Base-by-base conservation (phyloP, 2,329 filamentous ascomycete genomes). In the Emmonsia crescens region DNA sequence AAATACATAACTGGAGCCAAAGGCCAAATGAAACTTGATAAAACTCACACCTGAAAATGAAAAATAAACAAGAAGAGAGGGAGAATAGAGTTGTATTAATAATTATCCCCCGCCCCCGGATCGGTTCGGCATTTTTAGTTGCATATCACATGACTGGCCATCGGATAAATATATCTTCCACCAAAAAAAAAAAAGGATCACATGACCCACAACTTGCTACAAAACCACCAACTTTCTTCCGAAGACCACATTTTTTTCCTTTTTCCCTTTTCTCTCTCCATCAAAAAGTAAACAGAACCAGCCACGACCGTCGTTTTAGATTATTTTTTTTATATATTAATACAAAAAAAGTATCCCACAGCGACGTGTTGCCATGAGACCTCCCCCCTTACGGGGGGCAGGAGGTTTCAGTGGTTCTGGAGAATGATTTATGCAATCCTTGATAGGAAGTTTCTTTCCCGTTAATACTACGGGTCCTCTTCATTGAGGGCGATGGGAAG, bases 391-490 rank as follows among this genome's bases (percentile, higher is more conserved):
- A 68, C 44, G 56, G 54, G 74, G 77, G 78, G n/a, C n/a, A n/a
- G n/a, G n/a, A n/a, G n/a, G n/a, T 79, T 79, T 79, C 77, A 79
- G 55, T 80, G 82, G 83, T 78, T 84, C 83, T 83, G 83, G 78
- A 87, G 85, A 88, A 74, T 63, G 78, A 84, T 68, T 64, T 72
- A 76, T 76, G 76, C 75, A 72, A 71, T 80, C 80, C 80, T 76
- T 75, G 78, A 84, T 86, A 88, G 85, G 85, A 88, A 88, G 84
- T 86, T 84, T 80, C 77, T 77, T 79, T 80, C 80, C 81, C 84
- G 83, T 82, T 82, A 44, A 59, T 48, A 42, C 31, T 59, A 52
- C 60, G 83, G 77, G 83, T 87, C 82, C 78, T 85, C 84, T 88
- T 85, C 66, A 82, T 71, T 86, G 85, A 85, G 81, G 83, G 84